A percentile compares a stretch with the other conserved stretches of the same genome.
phyloP scores from a whole-genome alignment of 78 protist species.

The Dictyostelium capitatum region DNA sequence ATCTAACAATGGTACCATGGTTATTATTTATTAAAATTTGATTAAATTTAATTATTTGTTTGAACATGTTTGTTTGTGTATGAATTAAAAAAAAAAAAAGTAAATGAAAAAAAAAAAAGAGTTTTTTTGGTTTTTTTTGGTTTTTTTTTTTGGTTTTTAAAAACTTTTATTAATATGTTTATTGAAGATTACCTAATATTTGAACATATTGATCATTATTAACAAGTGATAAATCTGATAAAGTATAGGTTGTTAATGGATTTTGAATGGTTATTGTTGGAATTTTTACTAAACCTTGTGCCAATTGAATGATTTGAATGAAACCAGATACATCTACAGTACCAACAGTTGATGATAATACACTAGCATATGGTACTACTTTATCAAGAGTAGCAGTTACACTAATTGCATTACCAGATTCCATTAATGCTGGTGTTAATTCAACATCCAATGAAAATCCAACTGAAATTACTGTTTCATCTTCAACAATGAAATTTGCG shows the following conservation, averaged over 20 bases:
- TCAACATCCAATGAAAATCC: not conserved
- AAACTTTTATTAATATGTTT: too few species aligned
- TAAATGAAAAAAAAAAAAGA: too few species aligned
- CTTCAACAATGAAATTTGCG: not conserved
- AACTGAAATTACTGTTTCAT: not conserved
- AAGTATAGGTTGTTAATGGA: not conserved
- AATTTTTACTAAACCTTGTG: not conserved
- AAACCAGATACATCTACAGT: constrained; percentile 18
- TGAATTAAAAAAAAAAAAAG: too few species aligned
- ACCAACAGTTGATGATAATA: constrained; percentile 16
- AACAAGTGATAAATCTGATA: not conserved
- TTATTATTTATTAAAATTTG: too few species aligned
- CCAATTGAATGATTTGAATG: constrained; percentile 4
- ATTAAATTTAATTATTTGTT: too few species aligned
- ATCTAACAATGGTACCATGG: too few species aligned
- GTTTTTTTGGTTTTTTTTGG: too few species aligned
- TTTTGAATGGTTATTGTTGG: not conserved
- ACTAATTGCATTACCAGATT: not conserved
- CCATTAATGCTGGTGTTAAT: not conserved
- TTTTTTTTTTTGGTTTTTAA: too few species aligned
- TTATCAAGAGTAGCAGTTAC: not conserved
- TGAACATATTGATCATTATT: not conserved
- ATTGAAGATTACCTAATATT: not conserved
- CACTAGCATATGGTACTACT: not conserved
- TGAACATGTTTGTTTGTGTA: too few species aligned